phyloP scores from a whole-genome alignment of 768 basidiomycete genomes.

The Lactifluus subvellereus region DNA sequence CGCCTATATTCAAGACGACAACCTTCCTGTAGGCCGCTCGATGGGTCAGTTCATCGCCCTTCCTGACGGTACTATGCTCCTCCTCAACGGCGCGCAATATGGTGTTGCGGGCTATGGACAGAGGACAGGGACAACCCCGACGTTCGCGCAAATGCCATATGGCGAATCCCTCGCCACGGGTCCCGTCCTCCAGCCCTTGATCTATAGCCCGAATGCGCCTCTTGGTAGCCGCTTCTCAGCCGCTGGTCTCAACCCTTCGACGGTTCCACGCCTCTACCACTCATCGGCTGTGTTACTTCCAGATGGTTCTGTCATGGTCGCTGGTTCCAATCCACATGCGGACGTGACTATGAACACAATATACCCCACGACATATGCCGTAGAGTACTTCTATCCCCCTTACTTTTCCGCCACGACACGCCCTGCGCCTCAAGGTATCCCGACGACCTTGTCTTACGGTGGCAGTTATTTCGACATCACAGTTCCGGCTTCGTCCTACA shows the following conservation, averaged over 20 bases:
- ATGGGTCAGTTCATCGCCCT: slow-evolving; percentile 8
- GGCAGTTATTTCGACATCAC: slow-evolving; percentile 4
- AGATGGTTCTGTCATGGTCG: slow-evolving; percentile 6
- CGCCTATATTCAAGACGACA: slow-evolving; percentile 5
- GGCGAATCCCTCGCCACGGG: slow-evolving; percentile 1
- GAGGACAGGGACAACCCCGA: background rate
- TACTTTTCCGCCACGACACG: background rate
- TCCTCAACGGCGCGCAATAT: slow-evolving; percentile 3
- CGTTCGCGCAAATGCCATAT: background rate
- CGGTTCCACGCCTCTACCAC: slow-evolving; percentile 8
- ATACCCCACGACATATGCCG: background rate
- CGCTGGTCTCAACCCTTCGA: background rate
- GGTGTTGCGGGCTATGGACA: background rate
- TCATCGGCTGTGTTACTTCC: background rate
- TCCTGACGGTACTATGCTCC: slow-evolving; percentile 5
- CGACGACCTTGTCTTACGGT: slow-evolving; percentile 4
- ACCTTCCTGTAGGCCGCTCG: background rate
- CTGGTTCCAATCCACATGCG: slow-evolving; percentile 8
- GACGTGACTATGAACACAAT: background rate
- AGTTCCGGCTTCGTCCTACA: background rate
- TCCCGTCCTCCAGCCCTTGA: background rate
- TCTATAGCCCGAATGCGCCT: slow-evolving; percentile 7
- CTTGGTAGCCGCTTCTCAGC: background rate
- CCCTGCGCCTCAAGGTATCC: background rate
- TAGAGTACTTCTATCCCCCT: slow-evolving; percentile 6